phyloP scores from a whole-genome alignment of 257 asterid species.

The Craterostigma plantagineum region DNA sequence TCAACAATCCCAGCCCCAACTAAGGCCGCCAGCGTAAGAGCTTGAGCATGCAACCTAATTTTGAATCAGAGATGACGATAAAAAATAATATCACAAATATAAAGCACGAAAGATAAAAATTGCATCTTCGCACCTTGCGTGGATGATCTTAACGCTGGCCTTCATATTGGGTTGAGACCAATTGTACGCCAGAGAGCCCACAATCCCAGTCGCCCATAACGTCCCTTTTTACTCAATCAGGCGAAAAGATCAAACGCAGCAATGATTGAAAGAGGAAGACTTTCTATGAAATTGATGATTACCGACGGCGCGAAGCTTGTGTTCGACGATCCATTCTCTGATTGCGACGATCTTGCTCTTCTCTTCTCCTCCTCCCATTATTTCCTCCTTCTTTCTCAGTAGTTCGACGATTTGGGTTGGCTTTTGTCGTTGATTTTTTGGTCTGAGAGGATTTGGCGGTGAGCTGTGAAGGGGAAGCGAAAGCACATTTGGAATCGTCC shows the following conservation, averaged over 20 bases:
- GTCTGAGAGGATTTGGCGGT: no score
- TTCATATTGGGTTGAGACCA: conserved; percentile 94
- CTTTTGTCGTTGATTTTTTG: no score
- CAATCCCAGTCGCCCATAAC: conserved; percentile 52
- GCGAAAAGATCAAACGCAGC: conserved; percentile 4
- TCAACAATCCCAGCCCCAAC: conserved; percentile 68
- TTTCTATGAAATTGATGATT: conserved; percentile 5
- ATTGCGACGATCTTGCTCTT: conserved; percentile 32
- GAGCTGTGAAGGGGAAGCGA: no score
- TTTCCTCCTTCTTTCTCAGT: no score
- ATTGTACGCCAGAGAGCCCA: conserved; percentile 79
- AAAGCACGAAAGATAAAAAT: no score
- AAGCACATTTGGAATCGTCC: no score
- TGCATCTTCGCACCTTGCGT: conserved; percentile 40
- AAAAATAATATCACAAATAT: no score
- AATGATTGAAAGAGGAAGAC: conserved; percentile 1
- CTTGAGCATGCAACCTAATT: conserved; percentile 91
- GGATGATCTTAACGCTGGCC: conserved; percentile 78
- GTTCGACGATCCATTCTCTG: conserved; percentile 70
- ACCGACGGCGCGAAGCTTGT: conserved; percentile 80
- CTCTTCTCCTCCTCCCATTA: conserved; percentile 19
- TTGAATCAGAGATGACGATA: conserved; percentile 2
- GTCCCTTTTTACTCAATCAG: conserved; percentile 11
- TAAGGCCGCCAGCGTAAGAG: conserved; percentile 74
- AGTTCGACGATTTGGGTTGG: no score